Evolutionary conservation across 495 filamentous ascomycete species (phyloP).

Genomic region (Amniculicola lignicola): DNA sequence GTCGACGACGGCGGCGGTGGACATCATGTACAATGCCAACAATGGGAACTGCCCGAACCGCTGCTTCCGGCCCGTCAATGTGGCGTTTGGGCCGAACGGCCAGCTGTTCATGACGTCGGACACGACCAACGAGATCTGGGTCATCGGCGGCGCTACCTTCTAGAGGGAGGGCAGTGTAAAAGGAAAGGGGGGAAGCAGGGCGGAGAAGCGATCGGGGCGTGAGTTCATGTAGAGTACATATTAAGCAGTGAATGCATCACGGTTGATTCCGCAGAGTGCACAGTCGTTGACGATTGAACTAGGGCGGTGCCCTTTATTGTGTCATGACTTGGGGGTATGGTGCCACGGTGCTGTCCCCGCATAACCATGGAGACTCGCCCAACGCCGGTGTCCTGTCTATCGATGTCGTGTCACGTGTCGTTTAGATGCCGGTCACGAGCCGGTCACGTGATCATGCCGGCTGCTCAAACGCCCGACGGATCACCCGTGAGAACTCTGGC

Average conservation of each 20-base stretch:
- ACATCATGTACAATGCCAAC: constrained; percentile 48
- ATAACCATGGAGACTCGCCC: no score
- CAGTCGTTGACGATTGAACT: no score
- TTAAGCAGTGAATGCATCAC: no score
- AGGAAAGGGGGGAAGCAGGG: no score
- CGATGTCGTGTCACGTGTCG: neutral
- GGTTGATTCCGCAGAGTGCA: no score
- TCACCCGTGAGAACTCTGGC: constrained; percentile 67
- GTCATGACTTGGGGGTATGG: no score
- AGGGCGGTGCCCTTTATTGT: no score
- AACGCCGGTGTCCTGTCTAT: neutral
- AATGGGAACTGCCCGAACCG: constrained; percentile 34
- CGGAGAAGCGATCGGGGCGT: no score
- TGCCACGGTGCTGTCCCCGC: no score
- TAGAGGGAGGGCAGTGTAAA: neutral
- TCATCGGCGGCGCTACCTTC: constrained; percentile 41
- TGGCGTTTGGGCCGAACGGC: constrained; percentile 46
- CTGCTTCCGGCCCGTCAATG: constrained; percentile 50
- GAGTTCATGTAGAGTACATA: no score
- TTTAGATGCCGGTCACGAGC: no score
- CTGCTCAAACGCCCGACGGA: constrained; percentile 88
- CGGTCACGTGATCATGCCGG: constrained; percentile 55
- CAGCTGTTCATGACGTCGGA: constrained; percentile 48
- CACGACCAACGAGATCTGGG: constrained; percentile 47
- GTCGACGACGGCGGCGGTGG: constrained; percentile 42